Percentiles rank a stretch among this genome's conserved stretches.
Evolutionary conservation across 805 yeast genomes (phyloP).

Genomic region (Wickerhamomyces strasburgensis): DNA sequence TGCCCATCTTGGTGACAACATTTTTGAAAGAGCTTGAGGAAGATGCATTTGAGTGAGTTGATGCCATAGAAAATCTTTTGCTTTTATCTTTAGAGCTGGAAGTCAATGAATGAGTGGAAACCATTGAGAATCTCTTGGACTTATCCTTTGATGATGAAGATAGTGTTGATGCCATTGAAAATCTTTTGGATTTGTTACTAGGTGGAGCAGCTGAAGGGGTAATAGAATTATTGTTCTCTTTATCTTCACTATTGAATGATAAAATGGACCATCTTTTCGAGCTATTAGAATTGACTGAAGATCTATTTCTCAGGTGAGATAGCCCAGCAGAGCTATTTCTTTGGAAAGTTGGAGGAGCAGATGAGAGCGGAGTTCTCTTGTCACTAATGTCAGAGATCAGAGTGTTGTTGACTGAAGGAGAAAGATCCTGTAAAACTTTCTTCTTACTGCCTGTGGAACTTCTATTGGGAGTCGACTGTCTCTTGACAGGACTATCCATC

Average conservation of each 20-base stretch:
- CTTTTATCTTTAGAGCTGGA: slow-evolving; percentile 13
- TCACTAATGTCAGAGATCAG: slow-evolving; percentile 17
- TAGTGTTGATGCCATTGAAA: slow-evolving; percentile 9
- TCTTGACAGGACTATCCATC: slow-evolving; percentile 16
- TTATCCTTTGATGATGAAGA: slow-evolving; percentile 6
- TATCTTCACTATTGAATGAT: slow-evolving; percentile 21
- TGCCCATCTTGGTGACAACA: slow-evolving; percentile 21
- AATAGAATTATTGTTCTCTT: slow-evolving; percentile 15
- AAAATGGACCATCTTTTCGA: slow-evolving; percentile 27
- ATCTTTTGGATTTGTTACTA: slow-evolving; percentile 4
- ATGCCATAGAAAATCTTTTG: slow-evolving; percentile 20
- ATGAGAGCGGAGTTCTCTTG: slow-evolving; percentile 19
- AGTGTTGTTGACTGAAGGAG: slow-evolving; percentile 13
- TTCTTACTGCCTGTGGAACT: slow-evolving; percentile 6
- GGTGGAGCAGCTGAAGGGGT: too few relatives aligned
- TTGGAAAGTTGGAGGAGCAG: slow-evolving; percentile 16
- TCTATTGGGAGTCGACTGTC: slow-evolving; percentile 1
- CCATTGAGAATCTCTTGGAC: slow-evolving; percentile 20
- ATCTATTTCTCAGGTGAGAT: slow-evolving; percentile 19
- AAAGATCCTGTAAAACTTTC: slow-evolving; percentile 18
- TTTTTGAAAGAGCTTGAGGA: slow-evolving; percentile 20
- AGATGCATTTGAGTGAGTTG: slow-evolving; percentile 14
- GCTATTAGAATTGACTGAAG: slow-evolving; percentile 17
- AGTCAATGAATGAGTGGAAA: slow-evolving; percentile 16
- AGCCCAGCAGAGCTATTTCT: slow-evolving; percentile 21